Conservation (phyloP, 306 rosid genomes). For the Leucaena leucocephala region DNA sequence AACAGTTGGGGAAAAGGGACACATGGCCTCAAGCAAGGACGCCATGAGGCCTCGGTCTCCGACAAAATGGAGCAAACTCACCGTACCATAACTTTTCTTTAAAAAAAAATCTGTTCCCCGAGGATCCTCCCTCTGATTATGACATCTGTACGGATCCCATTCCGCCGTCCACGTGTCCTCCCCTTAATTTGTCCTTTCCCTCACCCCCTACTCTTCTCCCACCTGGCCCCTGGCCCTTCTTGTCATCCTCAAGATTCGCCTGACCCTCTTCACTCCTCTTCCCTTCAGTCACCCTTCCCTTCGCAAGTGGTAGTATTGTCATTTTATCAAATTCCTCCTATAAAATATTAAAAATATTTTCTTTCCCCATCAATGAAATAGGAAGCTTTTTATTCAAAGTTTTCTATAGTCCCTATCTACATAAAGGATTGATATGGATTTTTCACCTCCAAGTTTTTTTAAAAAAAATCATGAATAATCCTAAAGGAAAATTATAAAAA, state of each 20-base stretch:
- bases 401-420: too few relatives aligned
- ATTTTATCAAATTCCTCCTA: too few relatives aligned
- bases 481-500: too few relatives aligned
- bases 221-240: conserved; percentile 2
- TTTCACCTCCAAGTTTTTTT: too few relatives aligned
- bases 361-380: too few relatives aligned
- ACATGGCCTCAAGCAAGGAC: conserved; percentile 33
- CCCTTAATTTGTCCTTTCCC: conserved; percentile 41
- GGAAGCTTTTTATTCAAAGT: too few relatives aligned
- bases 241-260: conserved; percentile 42
- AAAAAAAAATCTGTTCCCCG: conserved; percentile 3
- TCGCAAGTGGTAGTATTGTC: neutral
- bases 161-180: conserved; percentile 33
- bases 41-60: conserved; percentile 5
- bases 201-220: conserved; percentile 28
- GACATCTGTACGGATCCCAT: conserved; percentile 13
- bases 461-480: neutral
- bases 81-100: conserved; percentile 21
- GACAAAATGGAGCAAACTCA: conserved; percentile 30
- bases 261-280: conserved; percentile 10
- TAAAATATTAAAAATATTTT: too few relatives aligned
- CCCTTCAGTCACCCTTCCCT: too few relatives aligned
- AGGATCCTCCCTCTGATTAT: neutral
- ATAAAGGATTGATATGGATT: too few relatives aligned
- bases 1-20: conserved; percentile 17